phyloP scores from a whole-genome alignment of 2,329 filamentous ascomycete species.

The Neoscytalidium dimidiatum region DNA sequence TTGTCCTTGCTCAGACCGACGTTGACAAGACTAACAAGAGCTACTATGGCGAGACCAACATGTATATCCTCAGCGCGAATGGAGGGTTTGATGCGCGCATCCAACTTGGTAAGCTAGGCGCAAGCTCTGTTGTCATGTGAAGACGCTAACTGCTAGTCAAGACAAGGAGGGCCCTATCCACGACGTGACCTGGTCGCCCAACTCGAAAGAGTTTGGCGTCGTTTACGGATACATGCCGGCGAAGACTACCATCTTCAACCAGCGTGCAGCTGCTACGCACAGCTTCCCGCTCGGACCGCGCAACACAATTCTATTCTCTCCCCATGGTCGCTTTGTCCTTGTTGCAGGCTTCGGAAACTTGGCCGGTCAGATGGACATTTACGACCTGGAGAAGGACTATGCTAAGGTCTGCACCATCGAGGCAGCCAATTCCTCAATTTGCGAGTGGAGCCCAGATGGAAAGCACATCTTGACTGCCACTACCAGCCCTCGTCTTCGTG shows the following conservation, averaged over 20 bases:
- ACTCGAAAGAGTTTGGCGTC: conserved; percentile 95
- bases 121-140: not conserved
- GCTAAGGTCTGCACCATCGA: conserved; percentile 91
- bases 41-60: conserved; percentile 97
- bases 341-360: conserved; percentile 97
- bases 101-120: conserved; percentile 59
- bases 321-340: conserved; percentile 87
- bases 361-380: conserved; percentile 96
- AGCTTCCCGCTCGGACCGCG: conserved; percentile 84
- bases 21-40: conserved; percentile 98
- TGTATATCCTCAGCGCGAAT: conserved; percentile 91
- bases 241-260: conserved; percentile 97
- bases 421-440: conserved; percentile 92
- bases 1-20: conserved; percentile 95
- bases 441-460: conserved; percentile 96
- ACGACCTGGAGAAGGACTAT: conserved; percentile 93
- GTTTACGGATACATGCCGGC: conserved; percentile 99
- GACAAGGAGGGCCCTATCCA: conserved; percentile 98
- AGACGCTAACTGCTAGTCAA: conserved; percentile 27
- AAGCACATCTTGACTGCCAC: conserved; percentile 97
- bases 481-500: conserved; percentile 88
- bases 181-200: conserved; percentile 97
- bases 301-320: conserved; percentile 95
- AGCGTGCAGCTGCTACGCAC: conserved; percentile 78
- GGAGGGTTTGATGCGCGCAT: conserved; percentile 92